Conservation (phyloP, 257 asterid genomes). For the Solanum bulbocastanum region DNA sequence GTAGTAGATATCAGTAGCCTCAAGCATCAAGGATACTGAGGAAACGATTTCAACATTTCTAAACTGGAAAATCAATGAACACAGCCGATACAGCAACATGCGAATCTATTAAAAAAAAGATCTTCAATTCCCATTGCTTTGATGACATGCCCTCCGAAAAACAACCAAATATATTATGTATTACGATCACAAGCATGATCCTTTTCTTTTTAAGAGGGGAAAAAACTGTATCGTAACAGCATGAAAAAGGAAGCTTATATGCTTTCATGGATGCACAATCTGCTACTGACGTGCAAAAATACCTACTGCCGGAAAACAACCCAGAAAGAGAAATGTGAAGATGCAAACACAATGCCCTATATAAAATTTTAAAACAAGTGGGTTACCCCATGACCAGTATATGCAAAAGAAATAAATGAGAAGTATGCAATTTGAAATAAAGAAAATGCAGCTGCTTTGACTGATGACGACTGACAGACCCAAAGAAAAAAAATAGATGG, state of each 20-base stretch:
- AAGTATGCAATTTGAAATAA: slow-evolving; percentile 34
- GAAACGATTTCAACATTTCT: neutral
- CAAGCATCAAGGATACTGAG: neutral
- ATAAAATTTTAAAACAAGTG: slow-evolving; percentile 2
- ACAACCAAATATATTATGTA: neutral
- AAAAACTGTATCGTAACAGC: neutral
- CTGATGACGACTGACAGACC: slow-evolving; percentile 37
- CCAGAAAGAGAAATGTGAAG: slow-evolving; percentile 10
- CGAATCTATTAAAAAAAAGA: neutral
- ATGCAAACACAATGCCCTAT: slow-evolving; percentile 15
- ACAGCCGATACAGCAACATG: neutral
- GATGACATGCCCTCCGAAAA: neutral
- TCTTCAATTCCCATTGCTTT: neutral
- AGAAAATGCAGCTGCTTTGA: slow-evolving; percentile 18
- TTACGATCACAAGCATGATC: neutral
- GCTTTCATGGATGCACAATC: slow-evolving; percentile 1
- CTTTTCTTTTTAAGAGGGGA: neutral
- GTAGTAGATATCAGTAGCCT: neutral
- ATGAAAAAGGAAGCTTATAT: neutral
- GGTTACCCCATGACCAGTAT: slow-evolving; percentile 15
- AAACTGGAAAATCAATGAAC: neutral
- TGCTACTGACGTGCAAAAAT: neutral
- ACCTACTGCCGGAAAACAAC: slow-evolving; percentile 3
- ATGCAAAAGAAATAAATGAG: slow-evolving; percentile 31
- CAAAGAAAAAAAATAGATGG: slow-evolving; percentile 12